A percentile compares a stretch with the other conserved stretches of the same genome.
These are phyloP conservation scores for Millerozyma acaciae DNA, from an alignment of 805 yeast species.

Conservation along the genomic window DNA sequence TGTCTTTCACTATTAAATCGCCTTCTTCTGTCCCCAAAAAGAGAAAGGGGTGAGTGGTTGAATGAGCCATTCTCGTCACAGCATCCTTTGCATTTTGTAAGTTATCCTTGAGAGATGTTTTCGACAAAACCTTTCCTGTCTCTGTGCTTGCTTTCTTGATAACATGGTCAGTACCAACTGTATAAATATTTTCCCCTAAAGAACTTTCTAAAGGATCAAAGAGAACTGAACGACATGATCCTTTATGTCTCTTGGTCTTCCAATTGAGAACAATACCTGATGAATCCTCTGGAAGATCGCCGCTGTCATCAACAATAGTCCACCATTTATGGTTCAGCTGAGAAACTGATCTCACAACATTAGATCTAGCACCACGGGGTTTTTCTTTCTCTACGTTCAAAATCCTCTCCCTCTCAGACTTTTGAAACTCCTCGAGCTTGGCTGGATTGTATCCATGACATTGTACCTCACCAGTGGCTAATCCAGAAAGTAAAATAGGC, in stretches of 20 bases:
- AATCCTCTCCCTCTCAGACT: slow-evolving; percentile 18
- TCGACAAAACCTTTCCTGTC: slow-evolving; percentile 73
- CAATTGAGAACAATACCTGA: slow-evolving; percentile 45
- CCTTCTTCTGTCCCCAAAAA: slow-evolving; percentile 71
- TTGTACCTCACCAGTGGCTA: slow-evolving; percentile 77
- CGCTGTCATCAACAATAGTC: slow-evolving; percentile 32
- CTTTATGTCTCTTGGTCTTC: slow-evolving; percentile 90
- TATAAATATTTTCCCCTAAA: slow-evolving; percentile 51
- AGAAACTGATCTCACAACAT: slow-evolving; percentile 24
- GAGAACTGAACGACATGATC: slow-evolving; percentile 71
- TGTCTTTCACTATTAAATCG: slow-evolving; percentile 57
- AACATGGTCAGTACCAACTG: slow-evolving; percentile 78
- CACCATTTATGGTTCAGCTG: slow-evolving; percentile 42
- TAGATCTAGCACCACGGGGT: slow-evolving; percentile 19
- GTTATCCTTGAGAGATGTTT: slow-evolving; percentile 29
- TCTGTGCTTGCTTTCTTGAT: slow-evolving; percentile 68
- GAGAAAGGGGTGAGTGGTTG: slow-evolving; percentile 46
- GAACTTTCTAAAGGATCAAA: slow-evolving; percentile 51
- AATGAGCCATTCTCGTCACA: slow-evolving; percentile 42
- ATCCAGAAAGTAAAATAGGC: slow-evolving; percentile 63
- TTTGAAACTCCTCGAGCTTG: slow-evolving; percentile 33
- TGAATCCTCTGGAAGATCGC: slow-evolving; percentile 19
- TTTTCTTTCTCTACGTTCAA: slow-evolving; percentile 21
- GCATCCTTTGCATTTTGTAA: slow-evolving; percentile 24
- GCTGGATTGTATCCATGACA: slow-evolving; percentile 57